Evolutionary conservation across 2,329 filamentous ascomycete species (phyloP), one percentile per base, ranked within the genome.

Genomic region (Xylaria sp.): DNA sequence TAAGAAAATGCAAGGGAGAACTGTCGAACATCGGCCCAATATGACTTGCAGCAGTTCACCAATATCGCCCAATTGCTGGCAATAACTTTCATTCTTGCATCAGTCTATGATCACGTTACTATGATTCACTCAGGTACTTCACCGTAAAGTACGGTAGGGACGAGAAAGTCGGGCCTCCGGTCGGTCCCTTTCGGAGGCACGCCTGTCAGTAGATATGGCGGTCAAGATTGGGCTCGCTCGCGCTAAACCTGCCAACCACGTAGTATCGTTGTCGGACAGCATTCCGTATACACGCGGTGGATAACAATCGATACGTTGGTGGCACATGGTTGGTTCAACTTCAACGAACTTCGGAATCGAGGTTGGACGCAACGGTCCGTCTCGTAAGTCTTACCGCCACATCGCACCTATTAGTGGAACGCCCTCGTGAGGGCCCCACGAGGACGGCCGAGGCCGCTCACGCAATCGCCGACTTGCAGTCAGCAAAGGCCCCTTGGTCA

Each of bases 341-440:
- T 55, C 31, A 15, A 48, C n/a, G 20, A 44, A 41, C 18, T 50
- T 46, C 50, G 61, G 50, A 56, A 51, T 62, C 28, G 28, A 25
- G 52, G 41, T 46, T 59, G 59, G 50, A 5, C 69, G 69, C 63
- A 61, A 66, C 63, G 66, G 66, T 57, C 69, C 63, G 63, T 56
- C 69, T 62, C 55, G 58, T 52, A 62, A 52, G 62, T 63, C 65
- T 60, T 67, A 55, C 62, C 65, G 61, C 66, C 66, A 69, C 56
- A 18, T 20, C 9, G 6, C 34, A 59, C 13, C 18, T 34, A 52
- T 28, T 13, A 18, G 23, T 52, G 18, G 23, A 7, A 28, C 9
- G 4, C 23, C 23, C 18, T 20, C 23, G 15, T 15, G 12, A 28
- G 50, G 23, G 10, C 6, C 2, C 15, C 13, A 55, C 15, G 12